A percentile compares a stretch with the other conserved stretches of the same genome.
Evolutionary conservation across 2,329 filamentous ascomycete genomes (phyloP).

Genomic region (Cercospora beticola): DNA sequence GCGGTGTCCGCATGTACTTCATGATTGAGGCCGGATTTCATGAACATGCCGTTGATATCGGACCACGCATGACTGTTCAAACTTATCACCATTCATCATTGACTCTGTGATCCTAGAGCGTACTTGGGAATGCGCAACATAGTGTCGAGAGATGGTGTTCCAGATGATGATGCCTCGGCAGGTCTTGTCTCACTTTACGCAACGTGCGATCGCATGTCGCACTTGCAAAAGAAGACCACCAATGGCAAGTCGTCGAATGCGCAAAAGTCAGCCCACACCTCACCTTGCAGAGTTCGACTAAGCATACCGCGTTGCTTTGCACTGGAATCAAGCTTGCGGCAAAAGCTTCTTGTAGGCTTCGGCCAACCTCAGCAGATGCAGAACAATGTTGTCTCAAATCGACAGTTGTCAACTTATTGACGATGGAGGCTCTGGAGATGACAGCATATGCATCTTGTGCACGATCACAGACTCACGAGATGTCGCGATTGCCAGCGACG

Average conservation of each 20-base stretch:
- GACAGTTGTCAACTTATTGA: neutral
- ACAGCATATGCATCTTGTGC: neutral
- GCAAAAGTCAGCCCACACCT: slow-evolving; percentile 2
- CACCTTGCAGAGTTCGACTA: neutral
- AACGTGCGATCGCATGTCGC: slow-evolving; percentile 11
- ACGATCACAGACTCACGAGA: neutral
- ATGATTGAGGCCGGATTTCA: too few species aligned
- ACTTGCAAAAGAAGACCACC: neutral
- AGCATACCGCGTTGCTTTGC: neutral
- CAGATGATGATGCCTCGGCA: slow-evolving; percentile 7
- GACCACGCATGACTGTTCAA: too few species aligned
- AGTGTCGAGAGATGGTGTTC: neutral
- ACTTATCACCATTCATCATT: too few species aligned
- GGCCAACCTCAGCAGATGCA: neutral
- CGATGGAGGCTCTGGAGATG: too few species aligned
- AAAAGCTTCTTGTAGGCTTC: slow-evolving; percentile 7
- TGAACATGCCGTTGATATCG: too few species aligned
- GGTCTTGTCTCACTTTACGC: neutral
- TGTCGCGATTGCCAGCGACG: too few species aligned
- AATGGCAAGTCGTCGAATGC: neutral
- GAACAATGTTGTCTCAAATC: neutral
- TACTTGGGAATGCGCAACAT: neutral
- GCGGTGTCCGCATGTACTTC: too few species aligned
- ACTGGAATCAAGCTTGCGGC: slow-evolving; percentile 4
- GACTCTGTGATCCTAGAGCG: neutral